Base-by-base conservation (phyloP, 257 asterid species). In the Primulina huaijiensis region DNA sequence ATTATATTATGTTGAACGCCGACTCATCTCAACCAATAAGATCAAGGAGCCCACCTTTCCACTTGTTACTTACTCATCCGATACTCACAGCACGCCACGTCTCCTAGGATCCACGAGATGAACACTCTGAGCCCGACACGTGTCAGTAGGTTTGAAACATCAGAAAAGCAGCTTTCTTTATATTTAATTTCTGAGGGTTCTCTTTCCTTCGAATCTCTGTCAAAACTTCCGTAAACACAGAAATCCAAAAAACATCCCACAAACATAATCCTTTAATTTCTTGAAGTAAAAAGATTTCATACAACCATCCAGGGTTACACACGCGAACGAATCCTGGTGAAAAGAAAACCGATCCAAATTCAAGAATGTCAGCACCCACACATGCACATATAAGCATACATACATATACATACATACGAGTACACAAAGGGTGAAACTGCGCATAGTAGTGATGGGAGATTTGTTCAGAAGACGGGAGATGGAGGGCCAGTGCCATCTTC, bases 401-500 rank as follows among this genome's bases (percentile, higher is more conserved):
- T 46, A 5, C 3, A 5, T 31, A 5, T 12, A 50, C 8, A 50
- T 0, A 5, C 20, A 50, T 14, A 63, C 4, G 3, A 4, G 8
- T 25, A 62, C 67, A 8, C 52, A 8, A 7, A 1, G 35, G 11
- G 68, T 62, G 23, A 62, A 62, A 33, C 55, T 43, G 31, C 2
- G 29, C 65, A 29, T 30, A 14, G 40, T 30, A 29, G 40, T 5
- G 50, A 5, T 5, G 62, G 20, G 64, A 69, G 62, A 20, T 5
- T 50, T 52, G 21, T 52, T 25, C 57, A 81, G 71, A 67, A 53
- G 17, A 78, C 12, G 25, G 68, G 78, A 55, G 46, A 72, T 58
- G 62, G 57, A 29, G 92, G 95, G n/a, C 92, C 95, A 4, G 95
- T 84, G 50, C 90, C 92, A 11, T 46, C 83, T 38, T 64, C 69